phyloP scores from a whole-genome alignment of 75 land plant genomes.

The Chamaecyparis obtusa region DNA sequence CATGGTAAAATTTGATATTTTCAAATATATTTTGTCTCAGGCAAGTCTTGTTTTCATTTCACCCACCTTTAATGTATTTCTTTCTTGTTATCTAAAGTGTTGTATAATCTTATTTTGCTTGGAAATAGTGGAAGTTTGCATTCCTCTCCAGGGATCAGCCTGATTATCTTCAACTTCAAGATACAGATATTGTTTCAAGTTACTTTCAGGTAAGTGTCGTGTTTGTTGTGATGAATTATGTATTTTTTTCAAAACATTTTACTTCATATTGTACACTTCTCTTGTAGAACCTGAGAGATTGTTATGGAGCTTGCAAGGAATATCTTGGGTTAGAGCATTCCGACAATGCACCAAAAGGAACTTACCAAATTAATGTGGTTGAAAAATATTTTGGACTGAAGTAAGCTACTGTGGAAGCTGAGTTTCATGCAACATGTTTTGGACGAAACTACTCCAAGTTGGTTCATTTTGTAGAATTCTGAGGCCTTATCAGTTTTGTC shows the following conservation, averaged over 20 bases:
- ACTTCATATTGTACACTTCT: neutral
- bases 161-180: slow-evolving; percentile 24
- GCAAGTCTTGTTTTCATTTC: neutral
- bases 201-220: too few species aligned
- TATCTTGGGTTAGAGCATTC: too few species aligned
- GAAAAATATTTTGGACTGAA: too few species aligned
- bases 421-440: neutral
- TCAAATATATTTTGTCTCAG: neutral
- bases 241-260: neutral
- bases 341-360: too few species aligned
- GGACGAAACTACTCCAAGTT: neutral
- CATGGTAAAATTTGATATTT: slow-evolving; percentile 50
- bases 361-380: too few species aligned
- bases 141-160: slow-evolving; percentile 47
- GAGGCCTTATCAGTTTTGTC: slow-evolving; percentile 4
- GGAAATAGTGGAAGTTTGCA: slow-evolving; percentile 50
- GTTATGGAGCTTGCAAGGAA: neutral
- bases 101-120: neutral
- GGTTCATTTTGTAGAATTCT: neutral
- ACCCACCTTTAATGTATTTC: neutral
- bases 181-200: too few species aligned
- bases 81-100: neutral
- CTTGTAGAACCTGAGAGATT: slow-evolving; percentile 32
- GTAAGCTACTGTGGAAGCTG: neutral
- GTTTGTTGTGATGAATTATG: too few species aligned